Percentiles rank a stretch among this genome's conserved stretches.
Evolutionary conservation across 208 protist species (phyloP).

Genomic region (Leishmania martiniquensis): DNA sequence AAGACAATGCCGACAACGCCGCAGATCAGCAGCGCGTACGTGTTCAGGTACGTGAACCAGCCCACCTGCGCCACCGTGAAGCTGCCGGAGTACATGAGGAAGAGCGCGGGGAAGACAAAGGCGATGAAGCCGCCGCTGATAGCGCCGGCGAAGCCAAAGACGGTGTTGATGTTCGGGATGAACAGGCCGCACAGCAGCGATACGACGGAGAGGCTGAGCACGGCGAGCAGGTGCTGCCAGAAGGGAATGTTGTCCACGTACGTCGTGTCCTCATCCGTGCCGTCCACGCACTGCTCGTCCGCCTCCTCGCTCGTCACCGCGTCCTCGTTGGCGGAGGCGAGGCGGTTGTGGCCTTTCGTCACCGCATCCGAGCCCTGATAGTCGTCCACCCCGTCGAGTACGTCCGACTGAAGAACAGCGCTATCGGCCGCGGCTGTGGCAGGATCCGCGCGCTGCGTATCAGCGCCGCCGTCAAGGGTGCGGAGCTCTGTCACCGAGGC

Average conservation of each 20-base stretch:
- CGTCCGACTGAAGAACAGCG: background rate
- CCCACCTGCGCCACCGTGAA: slow-evolving; percentile 44
- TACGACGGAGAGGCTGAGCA: slow-evolving; percentile 27
- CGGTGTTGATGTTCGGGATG: slow-evolving; percentile 74
- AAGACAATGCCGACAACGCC: slow-evolving; percentile 43
- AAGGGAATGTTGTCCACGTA: slow-evolving; percentile 57
- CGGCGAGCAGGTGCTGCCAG: slow-evolving; percentile 42
- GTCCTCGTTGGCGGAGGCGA: background rate
- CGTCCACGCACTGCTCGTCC: slow-evolving; percentile 12
- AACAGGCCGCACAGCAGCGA: slow-evolving; percentile 69
- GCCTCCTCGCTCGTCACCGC: background rate
- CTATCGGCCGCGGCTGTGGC: too few relatives aligned
- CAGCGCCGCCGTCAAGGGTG: background rate
- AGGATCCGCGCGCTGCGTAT: background rate
- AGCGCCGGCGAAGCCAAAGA: slow-evolving; percentile 58
- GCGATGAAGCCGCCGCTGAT: slow-evolving; percentile 63
- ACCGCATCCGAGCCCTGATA: background rate
- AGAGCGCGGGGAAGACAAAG: slow-evolving; percentile 62
- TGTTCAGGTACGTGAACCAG: slow-evolving; percentile 57
- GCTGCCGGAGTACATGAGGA: slow-evolving; percentile 62
- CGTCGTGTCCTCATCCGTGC: slow-evolving; percentile 23
- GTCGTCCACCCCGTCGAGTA: background rate
- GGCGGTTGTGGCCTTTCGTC: background rate
- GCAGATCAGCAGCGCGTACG: slow-evolving; percentile 48
- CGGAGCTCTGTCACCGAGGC: too few relatives aligned